Base-by-base conservation (phyloP, 148 eudicot genomes). In the Rhododendron molle region DNA sequence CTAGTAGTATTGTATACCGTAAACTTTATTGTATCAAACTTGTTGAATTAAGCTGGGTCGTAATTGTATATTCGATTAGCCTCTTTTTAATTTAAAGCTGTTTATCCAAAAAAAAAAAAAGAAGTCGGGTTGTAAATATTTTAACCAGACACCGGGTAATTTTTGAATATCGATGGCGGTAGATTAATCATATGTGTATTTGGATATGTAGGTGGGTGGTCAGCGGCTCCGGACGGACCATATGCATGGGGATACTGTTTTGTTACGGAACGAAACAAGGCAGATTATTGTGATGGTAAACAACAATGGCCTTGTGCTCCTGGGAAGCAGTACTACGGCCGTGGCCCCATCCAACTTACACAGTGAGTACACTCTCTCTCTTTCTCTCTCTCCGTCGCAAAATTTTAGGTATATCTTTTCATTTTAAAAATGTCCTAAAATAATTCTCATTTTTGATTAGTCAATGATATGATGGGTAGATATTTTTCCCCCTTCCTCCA, bases 241-340 rank as follows among this genome's bases (percentile, higher is more conserved):
- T 92, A 92, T 84, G 58, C 95, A 2, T 91, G 94, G 95, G 95
- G 94, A 6, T 93, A 93, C 50, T 93, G 93, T 47, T 90, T 85
- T 71, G 9, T 56, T 3, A 36, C 52, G 65, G 94, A 91, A 73
- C 81, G 80, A 62, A 76, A 36, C 62, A 82, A 76, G 49, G 89
- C 72, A 3, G 82, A 76, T 28, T 89, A 87, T 28, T 91, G 92
- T 74, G 87, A 14, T 13, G 65, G 82, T 16, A 73, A 4, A 18
- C 77, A 87, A 44, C 7, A 81, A 2, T 90, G 85, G 80, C 95
- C 95, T 9, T 93, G 95, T 43, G 88, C 90, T 79, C 54, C 93
- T 30, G 91, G 93, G 9, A 87, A 89, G 86, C 60, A 36, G 18
- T 93, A 93, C 85, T 93, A 78, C 60, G 94, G 94, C 18, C 88